Evolutionary conservation across 305 asterid genomes (phyloP).

Genomic region (Rubia tinctorum): DNA sequence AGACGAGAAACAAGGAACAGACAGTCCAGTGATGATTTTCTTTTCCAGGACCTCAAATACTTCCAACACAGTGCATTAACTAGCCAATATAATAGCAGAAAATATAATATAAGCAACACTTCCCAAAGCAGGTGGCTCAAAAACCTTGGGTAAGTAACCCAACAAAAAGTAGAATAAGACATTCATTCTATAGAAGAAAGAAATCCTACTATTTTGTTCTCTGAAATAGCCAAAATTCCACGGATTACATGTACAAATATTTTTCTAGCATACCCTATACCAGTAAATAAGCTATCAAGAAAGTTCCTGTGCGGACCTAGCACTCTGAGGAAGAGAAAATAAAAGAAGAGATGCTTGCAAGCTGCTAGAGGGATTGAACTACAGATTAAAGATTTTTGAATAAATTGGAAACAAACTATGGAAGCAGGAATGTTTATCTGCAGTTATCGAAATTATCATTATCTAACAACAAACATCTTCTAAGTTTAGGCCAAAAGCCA

Average conservation of each 20-base stretch:
- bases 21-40: not conserved
- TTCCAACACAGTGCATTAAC: not conserved
- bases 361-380: not conserved
- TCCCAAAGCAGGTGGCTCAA: not conserved
- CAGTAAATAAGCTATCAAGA: not conserved
- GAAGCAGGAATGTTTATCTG: not conserved
- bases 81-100: not conserved
- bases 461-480: not conserved
- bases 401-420: not conserved
- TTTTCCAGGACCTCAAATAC: constrained; percentile 9
- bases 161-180: not conserved
- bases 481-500: not conserved
- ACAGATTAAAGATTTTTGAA: not conserved
- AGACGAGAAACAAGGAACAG: not conserved
- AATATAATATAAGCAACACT: not conserved
- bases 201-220: not conserved
- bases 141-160: not conserved
- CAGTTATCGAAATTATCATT: not conserved
- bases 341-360: not conserved
- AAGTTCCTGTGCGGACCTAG: not conserved
- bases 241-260: not conserved
- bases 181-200: not conserved
- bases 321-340: not conserved
- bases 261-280: not conserved
- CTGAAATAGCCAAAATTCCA: not conserved